Conservation (phyloP, 352 stramenopile species). For the Globisporangium radiosum region DNA sequence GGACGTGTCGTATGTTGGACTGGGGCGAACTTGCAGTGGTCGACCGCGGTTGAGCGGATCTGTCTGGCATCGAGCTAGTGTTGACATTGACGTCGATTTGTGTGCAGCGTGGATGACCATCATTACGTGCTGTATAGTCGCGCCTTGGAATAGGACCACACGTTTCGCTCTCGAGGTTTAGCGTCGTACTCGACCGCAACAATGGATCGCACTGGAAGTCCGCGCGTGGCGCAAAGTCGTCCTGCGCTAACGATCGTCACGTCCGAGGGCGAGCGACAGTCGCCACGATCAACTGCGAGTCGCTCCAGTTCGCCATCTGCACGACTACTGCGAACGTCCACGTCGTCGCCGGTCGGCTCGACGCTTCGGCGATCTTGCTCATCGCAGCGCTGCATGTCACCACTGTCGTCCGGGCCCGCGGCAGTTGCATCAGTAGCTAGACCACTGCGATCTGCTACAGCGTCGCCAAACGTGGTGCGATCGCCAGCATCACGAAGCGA, state of each 20-base stretch:
- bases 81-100: no score
- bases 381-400: conserved; percentile 23
- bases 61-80: no score
- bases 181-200: no score
- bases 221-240: conserved; percentile 6
- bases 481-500: background rate
- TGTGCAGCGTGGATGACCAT: no score
- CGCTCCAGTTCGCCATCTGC: background rate
- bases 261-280: background rate
- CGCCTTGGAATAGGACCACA: no score
- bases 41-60: no score
- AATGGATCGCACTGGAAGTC: conserved; percentile 1
- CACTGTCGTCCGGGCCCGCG: background rate
- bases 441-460: background rate
- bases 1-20: no score
- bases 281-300: conserved; percentile 5
- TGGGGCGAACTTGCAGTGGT: no score
- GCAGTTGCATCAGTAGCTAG: background rate
- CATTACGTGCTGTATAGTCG: no score
- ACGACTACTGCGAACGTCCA: background rate
- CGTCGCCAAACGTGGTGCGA: background rate
- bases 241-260: conserved; percentile 5
- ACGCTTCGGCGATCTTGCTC: conserved; percentile 24
- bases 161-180: no score
- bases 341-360: background rate